Conservation (phyloP, 2,329 filamentous ascomycete species). For the Fusarium devonianum region DNA sequence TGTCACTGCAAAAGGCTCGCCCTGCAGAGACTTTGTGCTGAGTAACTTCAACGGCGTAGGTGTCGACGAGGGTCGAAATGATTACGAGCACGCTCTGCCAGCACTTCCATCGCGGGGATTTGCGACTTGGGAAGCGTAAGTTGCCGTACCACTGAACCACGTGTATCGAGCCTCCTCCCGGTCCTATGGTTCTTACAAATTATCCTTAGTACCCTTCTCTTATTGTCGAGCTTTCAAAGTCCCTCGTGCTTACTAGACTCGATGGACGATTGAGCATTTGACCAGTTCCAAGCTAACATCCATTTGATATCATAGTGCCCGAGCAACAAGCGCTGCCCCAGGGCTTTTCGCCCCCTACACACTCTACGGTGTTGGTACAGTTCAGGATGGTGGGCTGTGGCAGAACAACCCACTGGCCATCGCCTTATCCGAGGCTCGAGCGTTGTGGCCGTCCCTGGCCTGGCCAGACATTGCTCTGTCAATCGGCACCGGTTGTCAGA, state of each 20-base stretch:
- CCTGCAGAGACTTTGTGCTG: background rate
- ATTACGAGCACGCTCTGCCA: background rate
- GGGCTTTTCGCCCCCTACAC: background rate
- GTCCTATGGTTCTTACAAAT: too few species aligned
- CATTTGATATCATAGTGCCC: background rate
- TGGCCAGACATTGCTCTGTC: background rate
- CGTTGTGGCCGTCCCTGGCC: background rate
- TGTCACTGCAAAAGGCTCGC: background rate
- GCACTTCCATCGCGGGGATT: background rate
- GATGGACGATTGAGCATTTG: background rate
- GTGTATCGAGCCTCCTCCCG: background rate
- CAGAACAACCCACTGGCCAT: background rate
- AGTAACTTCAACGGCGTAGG: background rate
- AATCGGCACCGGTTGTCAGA: background rate
- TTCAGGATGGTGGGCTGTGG: background rate
- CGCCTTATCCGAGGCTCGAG: background rate
- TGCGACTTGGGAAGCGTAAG: background rate
- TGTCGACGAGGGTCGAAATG: background rate
- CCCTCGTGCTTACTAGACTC: background rate
- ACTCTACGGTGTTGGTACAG: background rate
- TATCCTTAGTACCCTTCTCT: background rate
- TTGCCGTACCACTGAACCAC: background rate
- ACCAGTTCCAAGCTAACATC: too few species aligned
- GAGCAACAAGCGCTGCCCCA: background rate
- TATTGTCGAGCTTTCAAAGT: too few species aligned